Base-by-base conservation (phyloP, 345 rosid genomes). In the Populus pruinosa region DNA sequence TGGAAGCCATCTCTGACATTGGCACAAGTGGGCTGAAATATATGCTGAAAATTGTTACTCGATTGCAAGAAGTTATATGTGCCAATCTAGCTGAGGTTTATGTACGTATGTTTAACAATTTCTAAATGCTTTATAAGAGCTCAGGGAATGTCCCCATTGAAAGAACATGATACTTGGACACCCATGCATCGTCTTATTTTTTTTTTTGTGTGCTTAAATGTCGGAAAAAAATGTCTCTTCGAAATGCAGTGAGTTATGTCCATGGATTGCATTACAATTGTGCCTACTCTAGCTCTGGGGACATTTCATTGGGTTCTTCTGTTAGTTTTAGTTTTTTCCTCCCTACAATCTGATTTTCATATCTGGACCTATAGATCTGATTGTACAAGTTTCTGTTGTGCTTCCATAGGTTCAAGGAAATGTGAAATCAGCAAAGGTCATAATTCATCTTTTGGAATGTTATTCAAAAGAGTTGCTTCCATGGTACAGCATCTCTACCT, bases 401-500 rank as follows among this genome's bases (percentile, higher is more conserved):
- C 77, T 81, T 86, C 75, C 47, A 39, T 82, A 92, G 99, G 88
- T 85, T 76, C 85, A 83, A 78, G 93, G 91, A 80, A 87, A 88
- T 81, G 69, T 78, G 35, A 81, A 83, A 82, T 87, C 88, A 59
- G 83, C 82, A 29, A 86, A 86, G 78, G 79, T 82, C 20, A 69
- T 84, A 25, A 80, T 86, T 82, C 89, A 84, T 82, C 93, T 95
- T 78, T 83, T 92, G 89, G 89, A 89, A 67, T 93, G 98, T 85
- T 85, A 86, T 85, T 87, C 93, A 74, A 69, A 76, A 75, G 88
- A 86, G 79, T 77, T 93, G 78, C 88, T 95, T 77, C 92, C 97
- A 82, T 83, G 98, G 99, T 95, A 95, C 69, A 12, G 63, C 77
- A 75, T 21, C 53, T 27, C 73, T 79, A 62, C 79, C 84, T 79